Evolutionary conservation across 345 rosid genomes (phyloP).

Genomic region (Psidium guajava): DNA sequence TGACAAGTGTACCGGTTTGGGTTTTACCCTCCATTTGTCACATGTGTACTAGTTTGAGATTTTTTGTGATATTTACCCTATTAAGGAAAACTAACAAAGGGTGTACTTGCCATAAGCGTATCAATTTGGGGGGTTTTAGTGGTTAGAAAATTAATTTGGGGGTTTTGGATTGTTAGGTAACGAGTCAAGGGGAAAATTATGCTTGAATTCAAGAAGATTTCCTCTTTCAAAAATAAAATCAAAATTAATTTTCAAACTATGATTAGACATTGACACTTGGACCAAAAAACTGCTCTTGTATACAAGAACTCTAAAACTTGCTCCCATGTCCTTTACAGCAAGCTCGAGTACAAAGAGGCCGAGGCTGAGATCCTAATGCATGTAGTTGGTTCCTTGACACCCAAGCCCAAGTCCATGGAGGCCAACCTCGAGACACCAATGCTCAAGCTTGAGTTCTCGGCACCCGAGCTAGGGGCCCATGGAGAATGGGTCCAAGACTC

Average conservation of each 20-base stretch:
- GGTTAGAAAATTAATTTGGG: no score
- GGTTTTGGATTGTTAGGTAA: neutral
- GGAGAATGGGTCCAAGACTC: neutral
- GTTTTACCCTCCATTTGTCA: no score
- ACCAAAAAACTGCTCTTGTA: neutral
- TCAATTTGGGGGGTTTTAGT: no score
- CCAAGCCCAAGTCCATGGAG: neutral
- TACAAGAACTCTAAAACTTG: neutral
- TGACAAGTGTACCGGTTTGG: no score
- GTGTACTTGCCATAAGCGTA: no score
- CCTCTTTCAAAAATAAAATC: neutral
- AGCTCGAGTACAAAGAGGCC: neutral
- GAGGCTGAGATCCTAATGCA: accelerated
- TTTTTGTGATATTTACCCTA: no score
- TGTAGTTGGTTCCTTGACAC: accelerated
- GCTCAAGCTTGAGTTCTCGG: neutral
- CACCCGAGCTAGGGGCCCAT: neutral
- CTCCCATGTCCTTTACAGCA: neutral
- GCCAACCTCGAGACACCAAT: accelerated
- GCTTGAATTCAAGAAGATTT: neutral
- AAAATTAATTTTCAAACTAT: neutral
- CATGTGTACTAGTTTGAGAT: no score
- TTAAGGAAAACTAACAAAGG: no score
- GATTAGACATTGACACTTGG: neutral
- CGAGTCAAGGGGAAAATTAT: neutral